phyloP scores from a whole-genome alignment of 495 filamentous ascomycete genomes.

The Neurospora terricola region DNA sequence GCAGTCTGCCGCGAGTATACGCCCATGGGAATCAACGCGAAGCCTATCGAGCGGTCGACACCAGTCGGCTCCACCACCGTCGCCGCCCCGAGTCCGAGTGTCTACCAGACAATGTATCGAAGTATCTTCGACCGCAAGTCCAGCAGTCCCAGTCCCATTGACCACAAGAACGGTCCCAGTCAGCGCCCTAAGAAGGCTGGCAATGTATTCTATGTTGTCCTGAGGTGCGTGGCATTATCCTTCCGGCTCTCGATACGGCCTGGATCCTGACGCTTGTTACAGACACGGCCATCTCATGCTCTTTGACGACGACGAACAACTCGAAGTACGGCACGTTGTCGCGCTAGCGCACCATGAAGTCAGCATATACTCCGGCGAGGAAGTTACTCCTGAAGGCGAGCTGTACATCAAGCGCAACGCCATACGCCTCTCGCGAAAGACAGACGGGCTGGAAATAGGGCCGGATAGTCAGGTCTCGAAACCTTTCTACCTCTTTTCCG shows the following conservation, averaged over 20 bases:
- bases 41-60: conserved; percentile 79
- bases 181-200: conserved; percentile 62
- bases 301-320: conserved; percentile 78
- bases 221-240: conserved; percentile 47
- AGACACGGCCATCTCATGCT: conserved; percentile 97
- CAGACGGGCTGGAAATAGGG: conserved; percentile 45
- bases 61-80: conserved; percentile 59
- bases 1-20: conserved; percentile 89
- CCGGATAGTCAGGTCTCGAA: conserved; percentile 49
- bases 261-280: conserved; percentile 7
- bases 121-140: conserved; percentile 86
- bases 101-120: conserved; percentile 96
- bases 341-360: conserved; percentile 81
- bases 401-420: conserved; percentile 94
- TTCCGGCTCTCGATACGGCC: not conserved
- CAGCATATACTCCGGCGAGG: conserved; percentile 74
- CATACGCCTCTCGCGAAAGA: conserved; percentile 67
- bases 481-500: conserved; percentile 89
- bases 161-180: conserved; percentile 35
- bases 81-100: conserved; percentile 71
- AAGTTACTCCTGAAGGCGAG: conserved; percentile 78
- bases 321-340: conserved; percentile 92
- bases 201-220: conserved; percentile 90
- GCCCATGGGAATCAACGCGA: conserved; percentile 81
- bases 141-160: conserved; percentile 32